Evolutionary conservation across 2,329 filamentous ascomycete genomes (phyloP).

Genomic region (Colletotrichum tanaceti): DNA sequence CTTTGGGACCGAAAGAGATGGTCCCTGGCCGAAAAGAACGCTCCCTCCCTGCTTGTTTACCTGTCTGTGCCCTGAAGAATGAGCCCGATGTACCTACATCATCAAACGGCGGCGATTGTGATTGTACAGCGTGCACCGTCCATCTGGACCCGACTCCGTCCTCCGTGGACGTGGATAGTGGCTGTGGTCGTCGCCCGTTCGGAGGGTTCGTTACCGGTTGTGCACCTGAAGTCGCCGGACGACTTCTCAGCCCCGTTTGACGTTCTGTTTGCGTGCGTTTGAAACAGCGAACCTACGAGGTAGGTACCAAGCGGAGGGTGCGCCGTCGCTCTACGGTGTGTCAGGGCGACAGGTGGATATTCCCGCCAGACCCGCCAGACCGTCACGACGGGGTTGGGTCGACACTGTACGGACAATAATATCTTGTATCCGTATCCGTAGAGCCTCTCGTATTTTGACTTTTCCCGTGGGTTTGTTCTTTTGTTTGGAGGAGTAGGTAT

Average conservation of each 20-base stretch:
- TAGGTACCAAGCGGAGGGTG: conserved; percentile 22
- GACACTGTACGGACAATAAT: too few species aligned
- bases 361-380: background rate
- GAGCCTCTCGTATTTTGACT: conserved; percentile 35
- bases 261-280: conserved; percentile 34
- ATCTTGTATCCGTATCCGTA: background rate
- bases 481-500: conserved; percentile 14
- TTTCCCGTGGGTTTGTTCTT: background rate
- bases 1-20: background rate
- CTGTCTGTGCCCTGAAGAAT: conserved; percentile 13
- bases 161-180: conserved; percentile 21
- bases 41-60: background rate
- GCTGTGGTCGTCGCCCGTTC: conserved; percentile 35
- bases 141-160: conserved; percentile 10
- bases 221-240: conserved; percentile 31
- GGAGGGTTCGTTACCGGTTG: conserved; percentile 13
- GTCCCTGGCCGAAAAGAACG: too few species aligned
- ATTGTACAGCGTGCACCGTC: conserved; percentile 24
- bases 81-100: conserved; percentile 28
- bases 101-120: conserved; percentile 23
- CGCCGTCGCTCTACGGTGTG: conserved; percentile 24
- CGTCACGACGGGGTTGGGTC: conserved; percentile 20
- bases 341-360: conserved; percentile 24
- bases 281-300: conserved; percentile 34
- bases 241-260: conserved; percentile 32